Base-by-base conservation (phyloP, 2,329 filamentous ascomycete species). In the Alternaria triticimaculans region DNA sequence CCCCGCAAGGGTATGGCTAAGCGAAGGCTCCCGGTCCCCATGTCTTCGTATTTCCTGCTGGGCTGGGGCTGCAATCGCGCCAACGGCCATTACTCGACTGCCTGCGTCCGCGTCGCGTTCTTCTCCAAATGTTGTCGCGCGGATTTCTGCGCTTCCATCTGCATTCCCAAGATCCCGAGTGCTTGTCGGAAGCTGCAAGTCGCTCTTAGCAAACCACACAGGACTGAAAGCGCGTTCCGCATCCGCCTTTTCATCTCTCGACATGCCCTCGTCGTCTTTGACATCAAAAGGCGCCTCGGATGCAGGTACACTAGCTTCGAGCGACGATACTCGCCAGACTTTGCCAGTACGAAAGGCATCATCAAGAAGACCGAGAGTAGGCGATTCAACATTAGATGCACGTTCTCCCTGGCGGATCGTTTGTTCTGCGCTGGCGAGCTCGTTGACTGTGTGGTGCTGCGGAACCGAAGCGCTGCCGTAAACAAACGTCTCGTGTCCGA, bases 221-320 rank as follows among this genome's bases (percentile, higher is more conserved):
- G 64, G 59, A 26, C 45, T 55, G 37, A 45, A 43, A 18, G 50
- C 45, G 43, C 61, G 33, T 28, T 46, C 55, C 25, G 65, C 58
- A 23, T 49, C 50, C 28, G 53, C 14, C 15, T 44, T 50, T 18
- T 53, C 48, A 28, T 15, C 28, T 18, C 48, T 55, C 15, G 58
- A 28, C 15, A 46, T 33, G 15, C 49, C 45, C 30, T 63, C 60
- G n/a, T 67, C 58, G 33, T 68, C 65, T 25, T 55, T 60, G n/a
- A 60, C 12, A 25, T 48, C 51, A 26, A 46, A 60, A 7, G 67
- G 71, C 20, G 50, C 28, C 25, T 51, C 65, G 18, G 75, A 76
- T 6, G 73, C 63, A 23, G 73, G 73, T 53, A 55, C 37, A n/a
- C 43, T 30, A 26, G 51, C 37, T 33, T 55, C 51, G 2, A 25